A percentile compares a stretch with the other conserved stretches of the same genome.
Evolutionary conservation across 1,139 yeast genomes (phyloP).

Genomic region (Entelexis sorbosivorans): DNA sequence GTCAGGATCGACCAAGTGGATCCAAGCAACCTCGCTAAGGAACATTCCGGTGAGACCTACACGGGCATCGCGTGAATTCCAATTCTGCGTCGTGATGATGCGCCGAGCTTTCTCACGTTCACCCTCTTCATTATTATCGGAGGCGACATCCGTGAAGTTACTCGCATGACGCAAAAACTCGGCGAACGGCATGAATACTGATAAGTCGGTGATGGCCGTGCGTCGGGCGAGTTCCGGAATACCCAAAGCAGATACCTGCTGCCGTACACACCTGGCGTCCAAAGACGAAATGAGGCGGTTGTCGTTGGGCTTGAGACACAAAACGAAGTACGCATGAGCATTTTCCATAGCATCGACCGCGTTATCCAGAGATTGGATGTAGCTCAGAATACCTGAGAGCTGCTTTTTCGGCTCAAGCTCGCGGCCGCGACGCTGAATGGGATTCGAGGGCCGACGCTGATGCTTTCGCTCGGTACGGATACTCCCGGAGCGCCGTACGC

Average conservation of each 20-base stretch:
- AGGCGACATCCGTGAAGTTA: neutral
- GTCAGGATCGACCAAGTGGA: conserved; percentile 34
- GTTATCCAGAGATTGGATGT: conserved; percentile 26
- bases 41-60: conserved; percentile 36
- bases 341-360: conserved; percentile 33
- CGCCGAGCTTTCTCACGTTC: conserved; percentile 32
- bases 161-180: conserved; percentile 29
- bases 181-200: conserved; percentile 33
- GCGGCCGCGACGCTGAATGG: conserved; percentile 31
- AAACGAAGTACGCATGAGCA: conserved; percentile 35
- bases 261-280: conserved; percentile 36
- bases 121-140: conserved; percentile 22
- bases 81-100: conserved; percentile 28
- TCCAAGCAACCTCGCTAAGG: conserved; percentile 35
- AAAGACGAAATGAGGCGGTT: conserved; percentile 31
- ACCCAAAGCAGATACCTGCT: conserved; percentile 35
- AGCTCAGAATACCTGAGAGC: conserved; percentile 13
- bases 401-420: conserved; percentile 20
- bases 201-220: conserved; percentile 32
- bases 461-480: conserved; percentile 9
- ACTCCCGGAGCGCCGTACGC: conserved; percentile 16
- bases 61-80: conserved; percentile 35
- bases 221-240: conserved; percentile 35
- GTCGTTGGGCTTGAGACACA: conserved; percentile 36
- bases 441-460: conserved; percentile 13